Evolutionary conservation across 176 grass and related monocot species (phyloP), one percentile per base, ranked within the genome.

Genomic region (Tillandsia leiboldiana): DNA sequence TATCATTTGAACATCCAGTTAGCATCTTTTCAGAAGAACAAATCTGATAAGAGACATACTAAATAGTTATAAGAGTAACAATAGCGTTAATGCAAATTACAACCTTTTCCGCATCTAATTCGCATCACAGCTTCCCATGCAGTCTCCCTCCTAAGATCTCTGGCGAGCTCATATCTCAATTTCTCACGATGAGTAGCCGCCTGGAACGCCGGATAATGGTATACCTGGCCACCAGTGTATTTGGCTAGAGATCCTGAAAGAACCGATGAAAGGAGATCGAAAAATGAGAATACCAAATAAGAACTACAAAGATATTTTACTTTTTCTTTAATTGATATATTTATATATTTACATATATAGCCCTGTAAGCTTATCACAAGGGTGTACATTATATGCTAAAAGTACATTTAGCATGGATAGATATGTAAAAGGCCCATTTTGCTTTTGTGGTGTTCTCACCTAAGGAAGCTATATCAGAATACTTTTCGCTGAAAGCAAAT

Each of bases 111-210:
- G 26, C 94, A 99, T 99, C 94, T 90, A 69, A 99, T 79, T 54
- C 94, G 87, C 89, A 99, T 90, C 58, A 99, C 94, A 82, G 94
- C 85, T 85, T 99, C 94, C 94, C 94, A 99, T 54, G 94, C 84
- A 82, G 84, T 99, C 66, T 99, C 90, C 59, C 94, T 82, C 72
- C 73, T 93, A 65, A 99, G 87, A n/a, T 99, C 72, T 72, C 87
- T 89, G 68, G 61, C 83, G 66, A 99, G 78, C 77, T 99, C 94
- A 77, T 86, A 82, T 77, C 70, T 76, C 72, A 99, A 81, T 72
- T 93, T 99, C 63, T 90, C 90, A 6, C 71, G 79, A 48, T 99
- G 94, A 72, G 80, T 82, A 73, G 64, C 62, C 79, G 72, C 77
- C 72, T 84, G 73, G 65, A 93, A 93, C 26, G 87, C 81, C 80